Evolutionary conservation across 257 asterid genomes (phyloP), one percentile per base, ranked within the genome.

Genomic region (Jacaranda mimosifolia): DNA sequence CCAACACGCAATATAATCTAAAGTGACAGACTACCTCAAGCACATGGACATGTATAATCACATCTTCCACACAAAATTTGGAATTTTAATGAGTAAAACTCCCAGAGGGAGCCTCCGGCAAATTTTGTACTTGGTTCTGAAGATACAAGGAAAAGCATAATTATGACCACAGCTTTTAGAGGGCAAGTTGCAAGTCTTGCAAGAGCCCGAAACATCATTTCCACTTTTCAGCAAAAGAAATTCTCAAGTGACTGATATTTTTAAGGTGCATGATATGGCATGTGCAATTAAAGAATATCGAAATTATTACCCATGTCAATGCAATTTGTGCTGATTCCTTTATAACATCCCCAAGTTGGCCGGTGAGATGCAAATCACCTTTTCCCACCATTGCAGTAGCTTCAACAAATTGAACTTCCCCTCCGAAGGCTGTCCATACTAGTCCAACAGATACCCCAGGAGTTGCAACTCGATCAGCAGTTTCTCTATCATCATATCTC

Each of bases 251-350:
- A 45, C n/a, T 53, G 46, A 36, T 14, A 48, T 57, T 76, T 35
- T 35, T 53, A 43, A 55, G 66, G 63, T 45, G 55, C 63, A 68
- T 14, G 73, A 72, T 63, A 63, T n/a, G 32, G 32, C 51, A 69
- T 60, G 19, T 70, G 46, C 72, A 70, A 39, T 55, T 11, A 63
- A 60, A 74, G 53, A 75, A 49, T n/a, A 38, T 21, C 35, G 39
- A 81, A 73, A 70, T 58, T 9, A 51, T 87, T 93, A 96, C 99
- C 99, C 98, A 96, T 72, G 99, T 96, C 83, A 96, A 76, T 70
- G 99, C 99, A 83, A 93, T 96, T 88, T 92, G 98, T 56, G 99
- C 99, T 38, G 99, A 96, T 86, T 96, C 99, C 81, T 96, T 96
- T 77, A 93, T 93, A 64, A 96, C 97, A 76, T 92, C 98, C 83